phyloP scores from a whole-genome alignment of 2,329 filamentous ascomycete species.

The Talaromyces rugulosus region DNA sequence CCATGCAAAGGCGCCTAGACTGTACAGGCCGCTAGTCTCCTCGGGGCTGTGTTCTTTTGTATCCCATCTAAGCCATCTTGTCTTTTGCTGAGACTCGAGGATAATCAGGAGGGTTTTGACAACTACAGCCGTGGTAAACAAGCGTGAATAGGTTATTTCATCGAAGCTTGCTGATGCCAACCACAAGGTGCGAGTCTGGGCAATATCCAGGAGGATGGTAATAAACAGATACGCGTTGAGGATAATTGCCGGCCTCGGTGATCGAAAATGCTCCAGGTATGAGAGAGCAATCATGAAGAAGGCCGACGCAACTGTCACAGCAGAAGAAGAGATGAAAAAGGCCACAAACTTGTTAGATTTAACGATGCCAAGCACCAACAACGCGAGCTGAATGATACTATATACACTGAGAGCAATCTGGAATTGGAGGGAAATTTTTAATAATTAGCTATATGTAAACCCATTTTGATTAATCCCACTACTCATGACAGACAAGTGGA shows the following conservation, averaged over 20 bases:
- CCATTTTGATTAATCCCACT: not conserved
- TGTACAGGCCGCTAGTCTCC: conserved; percentile 44
- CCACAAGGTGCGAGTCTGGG: conserved; percentile 36
- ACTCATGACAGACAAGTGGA: conserved; percentile 3
- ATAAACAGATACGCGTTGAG: conserved; percentile 39
- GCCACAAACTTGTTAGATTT: conserved; percentile 1
- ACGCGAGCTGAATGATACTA: not conserved
- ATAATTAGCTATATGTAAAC: not conserved
- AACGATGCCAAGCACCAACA: conserved; percentile 6
- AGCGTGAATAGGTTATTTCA: conserved; percentile 32
- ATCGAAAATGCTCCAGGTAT: conserved; percentile 21
- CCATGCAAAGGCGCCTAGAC: conserved; percentile 45
- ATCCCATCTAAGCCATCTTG: conserved; percentile 44
- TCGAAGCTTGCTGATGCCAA: conserved; percentile 19
- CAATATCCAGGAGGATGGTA: conserved; percentile 37
- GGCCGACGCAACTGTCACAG: not conserved
- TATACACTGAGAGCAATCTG: conserved; percentile 3
- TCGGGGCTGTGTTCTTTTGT: conserved; percentile 38
- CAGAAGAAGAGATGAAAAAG: conserved; percentile 4
- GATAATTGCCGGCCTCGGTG: conserved; percentile 21
- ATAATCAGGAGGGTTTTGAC: conserved; percentile 36
- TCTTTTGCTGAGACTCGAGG: conserved; percentile 41
- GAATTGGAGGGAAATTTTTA: not conserved
- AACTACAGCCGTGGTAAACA: conserved; percentile 30
- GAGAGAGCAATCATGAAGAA: conserved; percentile 13